Base-by-base conservation (phyloP, 2,329 filamentous ascomycete species). In the Trichoderma harzianum region DNA sequence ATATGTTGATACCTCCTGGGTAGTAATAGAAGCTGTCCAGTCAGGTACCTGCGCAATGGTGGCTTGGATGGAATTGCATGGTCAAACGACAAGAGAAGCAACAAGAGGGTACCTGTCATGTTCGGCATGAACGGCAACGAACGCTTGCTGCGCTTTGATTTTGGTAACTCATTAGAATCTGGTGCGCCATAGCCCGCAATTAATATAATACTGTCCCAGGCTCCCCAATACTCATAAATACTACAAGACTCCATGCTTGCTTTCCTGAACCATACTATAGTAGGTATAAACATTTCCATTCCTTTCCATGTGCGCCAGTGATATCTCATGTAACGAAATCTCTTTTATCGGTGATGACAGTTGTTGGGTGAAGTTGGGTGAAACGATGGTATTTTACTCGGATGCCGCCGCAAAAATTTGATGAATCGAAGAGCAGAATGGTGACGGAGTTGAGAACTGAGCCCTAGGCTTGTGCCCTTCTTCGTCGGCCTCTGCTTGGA, bases 401-500 rank as follows among this genome's bases (percentile, higher is more conserved):
- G 26, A 36, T n/a, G 16, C 21, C 34, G 67, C 39, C 30, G 36
- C 5, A 18, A 30, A 21, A 21, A 18, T 21, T 28, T 21, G 16
- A 30, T 51, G 18, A 32, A 69, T 62, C 36, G 24, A 28, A 53
- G 57, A 51, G n/a, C 30, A 21, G 32, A 39, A 21, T 36, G 18
- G 21, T 18, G 53, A n/a, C 24, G 43, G 32, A 43, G 21, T 34
- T 67, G 51, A 58, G 57, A 7, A 16, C 28, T 24, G 12, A 28
- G 53, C 12, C 55, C 39, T 36, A 69, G 36, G 57, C 36, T 18
- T 69, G 80, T 71, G 80, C 88, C 74, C 93, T 87, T 78, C 94
- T 88, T 78, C 95, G 87, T 73, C 95, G 87, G 36, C 94, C 94
- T 75, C 95, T 90, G 78, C 88, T 93, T 7, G 92, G 92, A 36